phyloP scores from a whole-genome alignment of 352 stramenopile genomes.

The Phytophthora sojae region DNA sequence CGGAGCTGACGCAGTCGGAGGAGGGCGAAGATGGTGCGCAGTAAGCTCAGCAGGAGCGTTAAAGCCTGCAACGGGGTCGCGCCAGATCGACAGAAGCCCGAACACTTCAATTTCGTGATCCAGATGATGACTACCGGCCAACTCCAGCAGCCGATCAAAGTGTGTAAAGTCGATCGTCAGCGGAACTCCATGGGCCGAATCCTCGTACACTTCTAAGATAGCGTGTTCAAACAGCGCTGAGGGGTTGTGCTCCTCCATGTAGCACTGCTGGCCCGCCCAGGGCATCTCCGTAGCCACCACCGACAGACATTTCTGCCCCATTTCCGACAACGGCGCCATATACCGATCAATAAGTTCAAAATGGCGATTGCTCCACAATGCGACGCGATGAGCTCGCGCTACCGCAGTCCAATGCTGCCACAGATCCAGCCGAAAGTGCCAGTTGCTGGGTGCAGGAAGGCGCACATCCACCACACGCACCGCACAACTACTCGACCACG shows the following conservation, averaged over 20 bases:
- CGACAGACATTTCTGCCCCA: constrained; percentile 79
- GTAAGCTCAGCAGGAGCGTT: constrained; percentile 59
- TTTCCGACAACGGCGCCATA: constrained; percentile 57
- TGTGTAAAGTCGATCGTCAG: constrained; percentile 70
- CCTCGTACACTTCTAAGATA: constrained; percentile 70
- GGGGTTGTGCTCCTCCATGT: constrained; percentile 68
- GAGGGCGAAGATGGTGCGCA: constrained; percentile 31
- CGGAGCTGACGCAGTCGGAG: constrained; percentile 30
- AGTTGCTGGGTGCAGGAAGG: constrained; percentile 57
- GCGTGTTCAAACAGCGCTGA: constrained; percentile 79
- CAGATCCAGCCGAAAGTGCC: constrained; percentile 76
- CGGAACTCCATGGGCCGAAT: constrained; percentile 38
- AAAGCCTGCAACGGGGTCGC: constrained; percentile 65
- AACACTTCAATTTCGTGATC: constrained; percentile 82
- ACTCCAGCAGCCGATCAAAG: constrained; percentile 70
- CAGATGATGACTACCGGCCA: constrained; percentile 59
- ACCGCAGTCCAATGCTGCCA: constrained; percentile 81
- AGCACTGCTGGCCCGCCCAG: constrained; percentile 82
- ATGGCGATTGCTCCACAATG: constrained; percentile 73
- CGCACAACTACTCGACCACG: constrained; percentile 64
- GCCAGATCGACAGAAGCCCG: constrained; percentile 75
- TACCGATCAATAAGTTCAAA: constrained; percentile 78
- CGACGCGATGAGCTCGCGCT: constrained; percentile 53
- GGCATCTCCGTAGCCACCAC: constrained; percentile 82
- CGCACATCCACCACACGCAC: constrained; percentile 62